Percentiles rank a stretch among this genome's conserved stretches.
These are phyloP conservation scores for Pythium aquatile DNA, from an alignment of 352 stramenopile species.

Conservation along the genomic window DNA sequence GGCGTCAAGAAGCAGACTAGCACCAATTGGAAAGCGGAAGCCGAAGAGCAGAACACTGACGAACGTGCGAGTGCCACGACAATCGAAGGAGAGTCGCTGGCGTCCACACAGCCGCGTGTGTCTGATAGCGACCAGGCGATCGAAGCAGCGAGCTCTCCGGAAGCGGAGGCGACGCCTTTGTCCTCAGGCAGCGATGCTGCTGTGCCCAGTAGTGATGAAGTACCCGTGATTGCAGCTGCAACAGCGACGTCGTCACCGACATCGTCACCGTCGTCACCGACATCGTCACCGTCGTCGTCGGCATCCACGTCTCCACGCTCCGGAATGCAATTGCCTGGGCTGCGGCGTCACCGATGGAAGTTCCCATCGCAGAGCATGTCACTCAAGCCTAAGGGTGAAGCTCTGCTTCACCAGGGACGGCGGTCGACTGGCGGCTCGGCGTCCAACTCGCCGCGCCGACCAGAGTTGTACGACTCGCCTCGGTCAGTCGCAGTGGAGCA, in stretches of 20 bases:
- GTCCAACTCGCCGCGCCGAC: slow-evolving; percentile 28
- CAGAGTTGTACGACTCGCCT: slow-evolving; percentile 26
- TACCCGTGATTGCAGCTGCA: neutral
- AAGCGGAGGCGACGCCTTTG: neutral
- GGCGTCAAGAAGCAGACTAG: neutral
- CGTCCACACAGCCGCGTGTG: neutral
- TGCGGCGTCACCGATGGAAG: slow-evolving; percentile 23
- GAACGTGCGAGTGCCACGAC: neutral
- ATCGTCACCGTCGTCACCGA: neutral
- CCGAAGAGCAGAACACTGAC: neutral
- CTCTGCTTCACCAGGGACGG: slow-evolving; percentile 9
- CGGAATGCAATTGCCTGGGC: slow-evolving; percentile 14
- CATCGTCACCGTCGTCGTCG: neutral
- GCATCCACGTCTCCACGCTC: neutral
- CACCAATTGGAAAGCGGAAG: neutral
- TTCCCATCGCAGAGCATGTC: slow-evolving; percentile 21
- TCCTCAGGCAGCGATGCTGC: slow-evolving; percentile 2
- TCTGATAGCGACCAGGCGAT: neutral
- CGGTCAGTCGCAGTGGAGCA: slow-evolving; percentile 34
- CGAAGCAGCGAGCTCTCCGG: neutral
- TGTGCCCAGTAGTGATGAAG: slow-evolving; percentile 15
- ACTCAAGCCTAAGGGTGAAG: slow-evolving; percentile 16
- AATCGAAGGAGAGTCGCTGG: neutral
- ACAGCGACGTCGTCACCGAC: neutral
- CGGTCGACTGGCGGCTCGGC: slow-evolving; percentile 7